phyloP scores from a whole-genome alignment of 2,329 filamentous ascomycete species.

The Epichloe typhina region DNA sequence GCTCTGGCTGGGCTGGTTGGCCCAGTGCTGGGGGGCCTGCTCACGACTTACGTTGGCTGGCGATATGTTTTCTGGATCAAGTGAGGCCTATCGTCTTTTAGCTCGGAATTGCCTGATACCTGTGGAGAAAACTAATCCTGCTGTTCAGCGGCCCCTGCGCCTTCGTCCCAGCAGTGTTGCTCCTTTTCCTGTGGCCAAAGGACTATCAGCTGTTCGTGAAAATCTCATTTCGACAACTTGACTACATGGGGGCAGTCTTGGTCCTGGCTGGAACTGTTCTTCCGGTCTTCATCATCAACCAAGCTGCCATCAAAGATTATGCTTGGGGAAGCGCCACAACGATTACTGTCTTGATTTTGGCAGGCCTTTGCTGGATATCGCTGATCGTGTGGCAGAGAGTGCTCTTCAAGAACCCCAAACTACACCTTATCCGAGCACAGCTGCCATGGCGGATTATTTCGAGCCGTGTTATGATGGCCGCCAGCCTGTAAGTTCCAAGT shows the following conservation, averaged over 20 bases:
- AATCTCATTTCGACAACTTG: slow-evolving; percentile 34
- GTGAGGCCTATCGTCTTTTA: slow-evolving; percentile 17
- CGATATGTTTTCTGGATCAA: slow-evolving; percentile 48
- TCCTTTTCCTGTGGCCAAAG: slow-evolving; percentile 37
- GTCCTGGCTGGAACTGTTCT: slow-evolving; percentile 10
- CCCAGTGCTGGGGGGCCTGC: slow-evolving; percentile 37
- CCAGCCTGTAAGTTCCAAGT: slow-evolving; percentile 4
- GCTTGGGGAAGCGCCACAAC: slow-evolving; percentile 10
- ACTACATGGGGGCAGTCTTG: slow-evolving; percentile 34
- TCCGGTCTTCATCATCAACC: slow-evolving; percentile 13
- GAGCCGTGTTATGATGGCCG: slow-evolving; percentile 10
- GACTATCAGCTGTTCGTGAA: slow-evolving; percentile 24
- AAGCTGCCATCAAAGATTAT: slow-evolving; percentile 10
- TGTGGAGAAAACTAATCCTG: background rate
- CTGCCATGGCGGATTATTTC: slow-evolving; percentile 10
- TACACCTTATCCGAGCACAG: slow-evolving; percentile 8
- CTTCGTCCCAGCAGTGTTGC: slow-evolving; percentile 28
- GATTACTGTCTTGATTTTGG: slow-evolving; percentile 8
- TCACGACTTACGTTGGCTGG: slow-evolving; percentile 37
- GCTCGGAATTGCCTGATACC: too few species aligned
- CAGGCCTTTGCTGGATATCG: slow-evolving; percentile 9
- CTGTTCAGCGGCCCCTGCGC: slow-evolving; percentile 34
- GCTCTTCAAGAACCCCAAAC: slow-evolving; percentile 5
- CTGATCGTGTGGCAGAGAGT: slow-evolving; percentile 11
- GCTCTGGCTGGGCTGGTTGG: slow-evolving; percentile 38